phyloP scores from a whole-genome alignment of 345 rosid species.

The Stellera chamaejasme region DNA sequence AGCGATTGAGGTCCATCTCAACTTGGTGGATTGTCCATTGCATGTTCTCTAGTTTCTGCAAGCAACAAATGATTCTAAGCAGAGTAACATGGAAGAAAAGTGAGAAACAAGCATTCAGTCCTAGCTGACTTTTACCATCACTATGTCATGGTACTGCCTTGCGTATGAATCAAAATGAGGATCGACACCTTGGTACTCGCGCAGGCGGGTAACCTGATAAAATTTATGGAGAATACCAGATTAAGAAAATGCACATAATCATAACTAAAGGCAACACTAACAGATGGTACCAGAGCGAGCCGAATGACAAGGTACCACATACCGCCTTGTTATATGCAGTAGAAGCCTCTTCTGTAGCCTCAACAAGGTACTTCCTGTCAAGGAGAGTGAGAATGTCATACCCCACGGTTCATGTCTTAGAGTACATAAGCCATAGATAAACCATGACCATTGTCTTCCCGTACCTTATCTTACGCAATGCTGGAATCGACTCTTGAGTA shows the following conservation, averaged over 20 bases:
- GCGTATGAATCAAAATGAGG: conserved; percentile 90
- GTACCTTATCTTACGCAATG: conserved; percentile 87
- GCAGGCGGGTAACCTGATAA: conserved; percentile 79
- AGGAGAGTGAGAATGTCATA: conserved; percentile 3
- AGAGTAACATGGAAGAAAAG: background rate
- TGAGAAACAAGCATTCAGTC: background rate
- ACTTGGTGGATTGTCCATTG: conserved; percentile 96
- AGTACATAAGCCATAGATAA: background rate
- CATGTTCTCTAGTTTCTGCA: conserved; percentile 90
- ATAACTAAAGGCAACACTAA: background rate
- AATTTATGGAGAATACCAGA: background rate
- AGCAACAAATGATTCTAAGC: conserved; percentile 10
- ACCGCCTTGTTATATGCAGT: conserved; percentile 96
- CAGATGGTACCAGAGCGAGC: background rate
- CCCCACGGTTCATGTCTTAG: background rate
- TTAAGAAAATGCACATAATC: background rate
- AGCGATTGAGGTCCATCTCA: conserved; percentile 78
- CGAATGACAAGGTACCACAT: conserved; percentile 19
- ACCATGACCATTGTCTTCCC: background rate
- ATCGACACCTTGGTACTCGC: conserved; percentile 98
- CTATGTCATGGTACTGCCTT: conserved; percentile 90
- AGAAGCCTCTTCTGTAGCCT: conserved; percentile 96
- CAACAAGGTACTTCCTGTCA: conserved; percentile 77
- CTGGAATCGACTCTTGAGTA: conserved; percentile 83
- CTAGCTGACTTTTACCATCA: conserved; percentile 43